Evolutionary conservation across 1,284 basidiomycete genomes (phyloP).

Genomic region (Ceratobasidium sp.): DNA sequence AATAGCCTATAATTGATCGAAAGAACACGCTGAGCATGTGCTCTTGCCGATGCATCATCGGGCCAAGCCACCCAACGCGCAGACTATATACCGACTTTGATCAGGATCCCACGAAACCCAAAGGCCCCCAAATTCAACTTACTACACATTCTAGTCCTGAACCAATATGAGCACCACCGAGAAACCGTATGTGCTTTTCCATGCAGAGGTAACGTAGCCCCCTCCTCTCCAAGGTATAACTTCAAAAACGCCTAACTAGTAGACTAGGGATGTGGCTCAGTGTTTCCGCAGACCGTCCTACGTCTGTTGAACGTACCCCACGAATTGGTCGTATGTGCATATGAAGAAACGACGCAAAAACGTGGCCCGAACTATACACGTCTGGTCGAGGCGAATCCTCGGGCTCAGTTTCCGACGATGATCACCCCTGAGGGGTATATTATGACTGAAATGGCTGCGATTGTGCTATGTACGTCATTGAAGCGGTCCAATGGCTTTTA

Average conservation of each 20-base stretch:
- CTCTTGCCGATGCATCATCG: conserved; percentile 25
- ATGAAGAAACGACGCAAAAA: conserved; percentile 44
- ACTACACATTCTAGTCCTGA: neutral
- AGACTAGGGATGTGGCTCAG: conserved; percentile 16
- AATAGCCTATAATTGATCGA: no score
- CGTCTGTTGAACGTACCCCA: conserved; percentile 45
- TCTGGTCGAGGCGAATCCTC: conserved; percentile 46
- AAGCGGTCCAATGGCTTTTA: neutral
- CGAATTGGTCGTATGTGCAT: conserved; percentile 46
- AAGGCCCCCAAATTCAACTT: neutral
- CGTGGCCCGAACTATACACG: conserved; percentile 44
- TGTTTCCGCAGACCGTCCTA: conserved; percentile 32
- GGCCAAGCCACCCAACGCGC: conserved; percentile 16
- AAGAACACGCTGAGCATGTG: conserved; percentile 26
- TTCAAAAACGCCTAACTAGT: neutral
- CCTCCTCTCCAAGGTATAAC: neutral
- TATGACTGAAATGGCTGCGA: conserved; percentile 49
- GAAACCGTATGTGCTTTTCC: conserved; percentile 28
- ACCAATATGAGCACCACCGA: conserved; percentile 8
- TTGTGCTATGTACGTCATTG: conserved; percentile 45
- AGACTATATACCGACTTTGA: no score
- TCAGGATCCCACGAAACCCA: no score
- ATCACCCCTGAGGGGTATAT: conserved; percentile 48
- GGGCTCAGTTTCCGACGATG: conserved; percentile 50
- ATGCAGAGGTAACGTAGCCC: conserved; percentile 1